Base-by-base conservation (phyloP, 345 rosid species). In the Eucalyptus cladocalyx region DNA sequence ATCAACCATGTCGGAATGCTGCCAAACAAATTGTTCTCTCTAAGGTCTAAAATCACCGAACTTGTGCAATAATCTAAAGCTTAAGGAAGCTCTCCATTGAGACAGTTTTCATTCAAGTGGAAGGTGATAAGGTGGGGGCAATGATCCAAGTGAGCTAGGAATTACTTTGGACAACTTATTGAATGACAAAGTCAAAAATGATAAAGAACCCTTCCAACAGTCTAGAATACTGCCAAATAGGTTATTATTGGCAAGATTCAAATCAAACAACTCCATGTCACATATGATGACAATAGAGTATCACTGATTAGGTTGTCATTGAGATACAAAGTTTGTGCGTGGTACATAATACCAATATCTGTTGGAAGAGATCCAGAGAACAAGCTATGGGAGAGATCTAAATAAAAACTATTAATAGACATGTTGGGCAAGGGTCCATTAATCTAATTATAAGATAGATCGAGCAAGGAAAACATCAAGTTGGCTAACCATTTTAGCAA, bases 381-480 rank as follows among this genome's bases (percentile, higher is more conserved):
- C 8, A 3, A 43, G 30, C n/a, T 88, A 30, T 56, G 18, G 15
- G 89, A 88, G 67, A 88, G 76, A 28, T 54, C 56, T 2, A 88
- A 40, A 28, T 11, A 2, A 0, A 3, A 45, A 45, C 11, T 8
- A 11, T 9, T 0, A 9, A 3, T 8, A 8, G 47, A 45, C 9
- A 45, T 2, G 47, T 1, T 45, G 4, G 86, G 40, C 34, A 87
- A 45, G 1, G 37, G 37, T 42, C 54, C 88, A 0, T 1, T 42
- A 21, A 87, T 15, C 2, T 45, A 6, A n/a, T 87, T 87, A 5
- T 30, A 2, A 43, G 32, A 86, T 28, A 45, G n/a, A 48, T 86
- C 11, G 11, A 86, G 47, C 5, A 0, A 0, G 2, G 2, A 56
- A 51, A 28, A 4, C 3, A 1, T 12, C 53, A 23, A n/a, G 83